Evolutionary conservation across 108 stramenopile species (phyloP).

Genomic region (Cyclotella kingstonii): DNA sequence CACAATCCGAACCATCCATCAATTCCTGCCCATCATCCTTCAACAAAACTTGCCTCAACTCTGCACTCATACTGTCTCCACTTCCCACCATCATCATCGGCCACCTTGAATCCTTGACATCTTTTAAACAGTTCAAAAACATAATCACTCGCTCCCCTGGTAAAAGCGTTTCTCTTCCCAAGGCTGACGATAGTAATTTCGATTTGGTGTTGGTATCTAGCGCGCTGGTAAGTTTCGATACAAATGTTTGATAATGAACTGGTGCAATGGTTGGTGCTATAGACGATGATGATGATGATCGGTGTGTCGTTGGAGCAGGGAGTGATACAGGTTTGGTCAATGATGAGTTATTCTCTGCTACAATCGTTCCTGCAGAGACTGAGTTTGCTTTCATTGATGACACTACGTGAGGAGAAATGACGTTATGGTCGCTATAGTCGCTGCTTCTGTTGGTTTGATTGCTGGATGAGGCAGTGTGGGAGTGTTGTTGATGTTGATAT

Average conservation of each 20-base stretch:
- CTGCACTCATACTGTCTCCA: neutral
- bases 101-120: conserved; percentile 63
- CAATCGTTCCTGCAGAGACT: too few species aligned
- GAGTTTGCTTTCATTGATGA: too few species aligned
- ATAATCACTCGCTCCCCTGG: conserved; percentile 79
- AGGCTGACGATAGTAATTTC: conserved; percentile 14
- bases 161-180: conserved; percentile 55
- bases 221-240: conserved; percentile 26
- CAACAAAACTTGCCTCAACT: conserved; percentile 4
- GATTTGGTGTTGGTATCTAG: conserved; percentile 33
- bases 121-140: conserved; percentile 67
- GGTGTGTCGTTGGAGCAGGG: neutral
- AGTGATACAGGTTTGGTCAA: too few species aligned
- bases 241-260: too few species aligned
- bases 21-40: conserved; percentile 1
- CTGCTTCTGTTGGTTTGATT: too few species aligned
- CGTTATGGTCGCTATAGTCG: too few species aligned
- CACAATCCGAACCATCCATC: too few species aligned
- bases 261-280: neutral
- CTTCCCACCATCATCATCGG: conserved; percentile 27
- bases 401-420: too few species aligned
- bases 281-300: neutral
- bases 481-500: too few species aligned
- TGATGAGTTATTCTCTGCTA: too few species aligned
- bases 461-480: too few species aligned